phyloP scores from a whole-genome alignment of 768 basidiomycete genomes.

The Lentinula detonsa region DNA sequence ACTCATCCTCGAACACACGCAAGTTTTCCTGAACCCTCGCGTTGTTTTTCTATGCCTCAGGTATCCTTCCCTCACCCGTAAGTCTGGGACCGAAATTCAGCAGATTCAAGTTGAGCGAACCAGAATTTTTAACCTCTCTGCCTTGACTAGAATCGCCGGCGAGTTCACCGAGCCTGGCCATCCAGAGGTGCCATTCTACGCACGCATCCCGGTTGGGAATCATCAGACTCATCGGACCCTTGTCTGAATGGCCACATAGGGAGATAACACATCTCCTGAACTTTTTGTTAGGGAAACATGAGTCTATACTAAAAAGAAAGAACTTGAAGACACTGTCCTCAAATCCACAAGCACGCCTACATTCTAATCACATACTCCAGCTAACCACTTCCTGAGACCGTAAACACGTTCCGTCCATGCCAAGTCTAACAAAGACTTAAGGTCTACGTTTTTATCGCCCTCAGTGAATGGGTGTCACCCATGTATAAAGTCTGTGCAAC shows the following conservation, averaged over 20 bases:
- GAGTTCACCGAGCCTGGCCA: slow-evolving; percentile 44
- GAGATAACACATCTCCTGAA: slow-evolving; percentile 3
- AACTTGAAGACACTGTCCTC: slow-evolving; percentile 8
- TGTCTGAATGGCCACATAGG: slow-evolving; percentile 3
- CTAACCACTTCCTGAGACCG: slow-evolving; percentile 15
- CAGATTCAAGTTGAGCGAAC: slow-evolving; percentile 52
- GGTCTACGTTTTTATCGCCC: not conserved
- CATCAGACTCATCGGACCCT: not conserved
- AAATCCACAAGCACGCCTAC: slow-evolving; percentile 15
- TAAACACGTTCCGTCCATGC: slow-evolving; percentile 10
- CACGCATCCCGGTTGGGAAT: slow-evolving; percentile 1
- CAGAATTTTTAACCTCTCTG: slow-evolving; percentile 53
- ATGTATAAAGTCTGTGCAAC: slow-evolving; percentile 21
- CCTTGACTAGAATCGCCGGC: slow-evolving; percentile 29
- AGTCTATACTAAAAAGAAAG: not conserved
- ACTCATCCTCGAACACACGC: slow-evolving; percentile 60
- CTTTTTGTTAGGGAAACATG: not conserved
- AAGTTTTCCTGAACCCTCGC: slow-evolving; percentile 35
- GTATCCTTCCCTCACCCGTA: slow-evolving; percentile 54
- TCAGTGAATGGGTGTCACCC: slow-evolving; percentile 25
- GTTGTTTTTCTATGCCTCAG: slow-evolving; percentile 21
- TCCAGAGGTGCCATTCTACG: not conserved
- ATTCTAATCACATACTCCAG: slow-evolving; percentile 18
- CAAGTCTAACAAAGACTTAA: not conserved
- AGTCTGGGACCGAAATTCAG: slow-evolving; percentile 62